These are phyloP conservation scores for Balansia obtecta DNA, from an alignment of 2,329 filamentous ascomycete genomes.

Conservation along the genomic window DNA sequence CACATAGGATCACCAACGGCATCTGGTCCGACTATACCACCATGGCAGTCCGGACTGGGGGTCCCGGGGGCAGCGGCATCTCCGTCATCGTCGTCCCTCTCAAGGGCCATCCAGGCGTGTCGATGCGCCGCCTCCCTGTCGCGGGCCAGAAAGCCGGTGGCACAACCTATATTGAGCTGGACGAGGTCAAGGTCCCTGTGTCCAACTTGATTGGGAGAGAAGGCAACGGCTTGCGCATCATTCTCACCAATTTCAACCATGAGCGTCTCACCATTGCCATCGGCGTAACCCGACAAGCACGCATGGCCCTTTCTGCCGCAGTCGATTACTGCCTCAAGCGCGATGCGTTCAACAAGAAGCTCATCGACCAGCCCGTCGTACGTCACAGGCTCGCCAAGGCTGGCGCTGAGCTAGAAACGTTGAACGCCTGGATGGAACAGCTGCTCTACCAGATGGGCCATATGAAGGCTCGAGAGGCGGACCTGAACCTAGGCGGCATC, in stretches of 20 bases:
- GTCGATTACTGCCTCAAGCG: conserved; percentile 37
- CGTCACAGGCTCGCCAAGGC: conserved; percentile 45
- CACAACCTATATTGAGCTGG: conserved; percentile 41
- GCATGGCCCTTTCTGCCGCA: conserved; percentile 40
- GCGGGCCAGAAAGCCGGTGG: conserved; percentile 53
- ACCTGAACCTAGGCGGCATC: conserved; percentile 18
- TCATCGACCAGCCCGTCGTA: conserved; percentile 47
- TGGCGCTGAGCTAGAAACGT: conserved; percentile 45
- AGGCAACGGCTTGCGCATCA: conserved; percentile 41
- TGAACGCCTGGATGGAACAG: conserved; percentile 50
- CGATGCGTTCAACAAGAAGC: conserved; percentile 44
- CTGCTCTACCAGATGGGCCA: conserved; percentile 44
- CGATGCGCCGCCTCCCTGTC: conserved; percentile 44
- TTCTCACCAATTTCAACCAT: conserved; percentile 46
- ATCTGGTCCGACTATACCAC: conserved; percentile 49
- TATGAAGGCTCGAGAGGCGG: conserved; percentile 12
- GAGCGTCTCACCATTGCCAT: conserved; percentile 48
- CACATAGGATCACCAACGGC: conserved; percentile 41
- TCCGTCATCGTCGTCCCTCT: conserved; percentile 46
- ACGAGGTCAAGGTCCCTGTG: conserved; percentile 40
- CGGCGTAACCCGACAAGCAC: conserved; percentile 42
- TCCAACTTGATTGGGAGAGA: conserved; percentile 31
- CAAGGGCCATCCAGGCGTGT: conserved; percentile 39
- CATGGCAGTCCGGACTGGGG: conserved; percentile 48
- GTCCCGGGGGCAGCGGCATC: conserved; percentile 37